Evolutionary conservation across 2,329 filamentous ascomycete genomes (phyloP).

Genomic region (Delphinella strobiligena): DNA sequence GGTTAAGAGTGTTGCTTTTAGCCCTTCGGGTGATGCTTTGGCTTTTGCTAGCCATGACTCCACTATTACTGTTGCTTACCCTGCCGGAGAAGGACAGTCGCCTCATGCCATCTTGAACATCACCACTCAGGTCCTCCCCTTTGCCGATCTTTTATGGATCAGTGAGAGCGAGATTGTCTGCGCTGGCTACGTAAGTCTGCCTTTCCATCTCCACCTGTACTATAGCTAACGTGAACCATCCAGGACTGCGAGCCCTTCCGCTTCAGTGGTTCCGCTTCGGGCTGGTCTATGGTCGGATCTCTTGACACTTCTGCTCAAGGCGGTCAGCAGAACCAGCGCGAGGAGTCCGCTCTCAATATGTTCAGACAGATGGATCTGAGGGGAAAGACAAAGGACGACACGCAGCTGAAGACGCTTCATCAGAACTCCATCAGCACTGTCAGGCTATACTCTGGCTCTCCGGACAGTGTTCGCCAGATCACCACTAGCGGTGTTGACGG

Average conservation of each 20-base stretch:
- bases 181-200: slow-evolving; percentile 61
- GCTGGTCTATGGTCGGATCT: slow-evolving; percentile 75
- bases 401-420: slow-evolving; percentile 86
- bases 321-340: slow-evolving; percentile 43
- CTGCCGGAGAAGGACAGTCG: slow-evolving; percentile 77
- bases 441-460: slow-evolving; percentile 52
- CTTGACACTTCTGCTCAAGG: slow-evolving; percentile 43
- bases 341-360: slow-evolving; percentile 95
- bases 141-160: slow-evolving; percentile 87
- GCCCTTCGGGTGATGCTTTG: slow-evolving; percentile 80
- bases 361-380: slow-evolving; percentile 98
- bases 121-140: slow-evolving; percentile 79
- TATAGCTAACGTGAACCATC: background rate
- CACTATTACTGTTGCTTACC: slow-evolving; percentile 93
- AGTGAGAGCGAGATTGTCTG: slow-evolving; percentile 87
- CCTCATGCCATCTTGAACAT: slow-evolving; percentile 84
- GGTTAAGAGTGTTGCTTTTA: slow-evolving; percentile 90
- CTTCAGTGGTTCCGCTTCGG: slow-evolving; percentile 63
- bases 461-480: slow-evolving; percentile 58
- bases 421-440: slow-evolving; percentile 92
- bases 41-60: slow-evolving; percentile 93
- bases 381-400: slow-evolving; percentile 84
- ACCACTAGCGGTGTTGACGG: slow-evolving; percentile 49
- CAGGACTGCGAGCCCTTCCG: slow-evolving; percentile 74
- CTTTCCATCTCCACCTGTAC: background rate